phyloP scores from a whole-genome alignment of 1,284 basidiomycete species.

The Takashimella koratensis region DNA sequence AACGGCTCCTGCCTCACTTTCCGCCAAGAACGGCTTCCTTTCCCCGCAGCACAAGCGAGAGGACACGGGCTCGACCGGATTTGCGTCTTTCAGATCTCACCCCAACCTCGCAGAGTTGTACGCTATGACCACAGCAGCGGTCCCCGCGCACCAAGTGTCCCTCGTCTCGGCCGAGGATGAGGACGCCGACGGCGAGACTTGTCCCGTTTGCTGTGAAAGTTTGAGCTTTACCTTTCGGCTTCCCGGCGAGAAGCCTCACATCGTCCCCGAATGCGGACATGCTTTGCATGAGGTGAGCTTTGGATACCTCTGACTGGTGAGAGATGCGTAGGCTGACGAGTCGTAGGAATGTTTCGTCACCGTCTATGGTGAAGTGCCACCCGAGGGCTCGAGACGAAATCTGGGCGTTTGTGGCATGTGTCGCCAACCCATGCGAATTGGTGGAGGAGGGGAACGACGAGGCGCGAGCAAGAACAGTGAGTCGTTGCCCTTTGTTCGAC shows the following conservation, averaged over 20 bases:
- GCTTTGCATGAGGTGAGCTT: conserved; percentile 79
- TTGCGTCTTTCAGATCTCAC: conserved; percentile 20
- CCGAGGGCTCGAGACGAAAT: conserved; percentile 60
- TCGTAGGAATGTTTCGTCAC: conserved; percentile 85
- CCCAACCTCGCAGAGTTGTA: conserved; percentile 27
- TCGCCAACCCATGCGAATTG: conserved; percentile 87
- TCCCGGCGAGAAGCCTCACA: conserved; percentile 92
- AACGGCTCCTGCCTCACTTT: conserved; percentile 11
- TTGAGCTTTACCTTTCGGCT: conserved; percentile 51
- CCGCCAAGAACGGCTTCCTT: conserved; percentile 3
- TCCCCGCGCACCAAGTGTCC: conserved; percentile 36
- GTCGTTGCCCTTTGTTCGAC: conserved; percentile 41
- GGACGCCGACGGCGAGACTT: conserved; percentile 39
- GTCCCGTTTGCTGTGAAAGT: conserved; percentile 48
- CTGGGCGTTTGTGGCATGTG: conserved; percentile 96
- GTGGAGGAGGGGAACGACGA: conserved; percentile 61
- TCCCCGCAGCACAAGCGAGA: conserved; percentile 2
- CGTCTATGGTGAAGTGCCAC: conserved; percentile 87
- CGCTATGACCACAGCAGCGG: conserved; percentile 6
- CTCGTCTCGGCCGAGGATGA: conserved; percentile 37
- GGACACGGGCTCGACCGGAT: neutral
- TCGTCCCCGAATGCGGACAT: conserved; percentile 96
- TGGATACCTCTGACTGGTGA: too few relatives aligned
- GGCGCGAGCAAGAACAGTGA: conserved; percentile 79
- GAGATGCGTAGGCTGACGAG: conserved; percentile 11